phyloP scores from a whole-genome alignment of 179 eudicot genomes.

The Monotropa hypopitys region DNA sequence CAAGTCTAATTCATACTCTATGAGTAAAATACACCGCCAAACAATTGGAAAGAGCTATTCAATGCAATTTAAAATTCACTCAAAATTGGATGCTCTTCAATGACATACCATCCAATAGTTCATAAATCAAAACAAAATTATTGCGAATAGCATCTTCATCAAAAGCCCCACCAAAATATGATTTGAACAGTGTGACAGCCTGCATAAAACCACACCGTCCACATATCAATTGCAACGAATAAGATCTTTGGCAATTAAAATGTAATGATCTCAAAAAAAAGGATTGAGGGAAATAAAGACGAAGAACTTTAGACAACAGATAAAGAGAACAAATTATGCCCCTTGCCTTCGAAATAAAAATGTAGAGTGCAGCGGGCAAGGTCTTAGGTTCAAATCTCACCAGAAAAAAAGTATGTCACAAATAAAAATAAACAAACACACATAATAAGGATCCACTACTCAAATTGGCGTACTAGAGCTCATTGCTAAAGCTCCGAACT shows the following conservation, averaged over 20 bases:
- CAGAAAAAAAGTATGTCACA: background rate
- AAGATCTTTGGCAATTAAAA: background rate
- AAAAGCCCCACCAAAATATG: conserved; percentile 95
- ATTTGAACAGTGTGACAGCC: conserved; percentile 93
- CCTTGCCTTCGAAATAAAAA: background rate
- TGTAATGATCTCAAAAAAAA: background rate
- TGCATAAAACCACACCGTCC: conserved; percentile 24
- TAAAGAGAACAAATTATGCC: background rate
- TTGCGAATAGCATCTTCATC: conserved; percentile 98
- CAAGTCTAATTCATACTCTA: background rate
- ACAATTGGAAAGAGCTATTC: background rate
- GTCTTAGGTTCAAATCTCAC: background rate
- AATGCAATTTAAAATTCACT: background rate
- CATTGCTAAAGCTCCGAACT: background rate
- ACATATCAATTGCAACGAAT: conserved; percentile 8
- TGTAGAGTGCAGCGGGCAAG: background rate
- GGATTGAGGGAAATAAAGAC: background rate
- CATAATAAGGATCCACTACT: background rate
- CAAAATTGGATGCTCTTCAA: background rate
- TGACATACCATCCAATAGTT: conserved; percentile 82
- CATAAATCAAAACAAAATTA: conserved; percentile 91
- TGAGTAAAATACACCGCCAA: background rate
- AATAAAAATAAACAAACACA: background rate
- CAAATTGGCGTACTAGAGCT: background rate
- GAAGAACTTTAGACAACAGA: background rate